These are phyloP conservation scores for Cadophora sp. DNA, from an alignment of 2,329 filamentous ascomycete species.

Conservation along the genomic window DNA sequence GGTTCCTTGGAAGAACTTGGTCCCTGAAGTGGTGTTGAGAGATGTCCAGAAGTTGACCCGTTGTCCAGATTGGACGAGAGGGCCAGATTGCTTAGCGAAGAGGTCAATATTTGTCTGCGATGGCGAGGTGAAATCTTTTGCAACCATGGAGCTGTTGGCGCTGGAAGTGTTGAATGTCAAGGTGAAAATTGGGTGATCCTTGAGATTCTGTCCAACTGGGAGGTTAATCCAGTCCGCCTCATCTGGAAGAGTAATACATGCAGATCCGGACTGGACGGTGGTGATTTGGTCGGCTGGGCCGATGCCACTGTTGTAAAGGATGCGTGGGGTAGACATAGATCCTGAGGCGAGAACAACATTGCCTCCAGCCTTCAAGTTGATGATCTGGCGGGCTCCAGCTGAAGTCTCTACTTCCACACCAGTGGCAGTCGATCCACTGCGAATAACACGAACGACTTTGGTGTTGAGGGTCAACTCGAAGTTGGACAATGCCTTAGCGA, in stretches of 20 bases:
- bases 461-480: conserved; percentile 72
- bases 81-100: conserved; percentile 48
- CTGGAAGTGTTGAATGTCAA: conserved; percentile 35
- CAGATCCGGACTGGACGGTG: conserved; percentile 37
- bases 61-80: conserved; percentile 51
- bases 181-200: conserved; percentile 60
- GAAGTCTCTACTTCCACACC: conserved; percentile 62
- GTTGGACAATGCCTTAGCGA: conserved; percentile 63
- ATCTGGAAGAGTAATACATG: conserved; percentile 50
- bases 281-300: conserved; percentile 48
- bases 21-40: conserved; percentile 51
- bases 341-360: conserved; percentile 38
- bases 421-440: conserved; percentile 64
- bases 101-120: conserved; percentile 49
- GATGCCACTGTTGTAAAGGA: conserved; percentile 44
- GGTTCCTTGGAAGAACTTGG: conserved; percentile 53
- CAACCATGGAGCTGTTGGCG: conserved; percentile 19
- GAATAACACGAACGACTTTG: conserved; percentile 68
- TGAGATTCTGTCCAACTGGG: conserved; percentile 63
- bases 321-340: conserved; percentile 38
- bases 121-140: conserved; percentile 52
- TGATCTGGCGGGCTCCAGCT: conserved; percentile 47
- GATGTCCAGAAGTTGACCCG: conserved; percentile 57
- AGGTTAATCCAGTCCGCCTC: conserved; percentile 61
- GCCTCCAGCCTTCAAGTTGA: conserved; percentile 41